Evolutionary conservation across 768 basidiomycete species (phyloP).

Genomic region (Trametes cingulata): DNA sequence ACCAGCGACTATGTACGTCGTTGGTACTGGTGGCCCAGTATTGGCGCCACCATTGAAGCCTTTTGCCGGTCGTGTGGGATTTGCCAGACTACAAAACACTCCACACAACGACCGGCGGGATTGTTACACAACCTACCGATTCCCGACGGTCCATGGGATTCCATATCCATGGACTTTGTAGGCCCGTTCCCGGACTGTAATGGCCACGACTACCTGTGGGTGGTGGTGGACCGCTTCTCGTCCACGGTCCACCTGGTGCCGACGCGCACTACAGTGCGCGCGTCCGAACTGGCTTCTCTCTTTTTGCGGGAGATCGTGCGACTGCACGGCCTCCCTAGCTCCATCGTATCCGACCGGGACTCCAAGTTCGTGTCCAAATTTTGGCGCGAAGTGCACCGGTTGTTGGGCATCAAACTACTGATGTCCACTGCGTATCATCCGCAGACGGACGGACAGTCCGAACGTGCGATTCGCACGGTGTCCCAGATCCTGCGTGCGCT

Average conservation of each 20-base stretch:
- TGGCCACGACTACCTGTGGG: constrained; percentile 30
- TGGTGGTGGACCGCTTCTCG: constrained; percentile 28
- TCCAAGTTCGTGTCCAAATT: constrained; percentile 39
- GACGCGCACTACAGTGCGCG: constrained; percentile 8
- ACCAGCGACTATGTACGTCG: constrained; percentile 34
- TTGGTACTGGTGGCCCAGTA: constrained; percentile 40
- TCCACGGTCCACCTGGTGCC: constrained; percentile 25
- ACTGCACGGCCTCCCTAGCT: constrained; percentile 28
- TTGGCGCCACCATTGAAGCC: constrained; percentile 19
- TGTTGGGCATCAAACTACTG: constrained; percentile 24
- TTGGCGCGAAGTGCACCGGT: constrained; percentile 30
- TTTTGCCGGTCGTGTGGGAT: constrained; percentile 26
- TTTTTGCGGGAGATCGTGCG: constrained; percentile 22
- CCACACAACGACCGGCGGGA: constrained; percentile 26
- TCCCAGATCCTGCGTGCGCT: constrained; percentile 15
- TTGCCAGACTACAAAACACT: constrained; percentile 23
- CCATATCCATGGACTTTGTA: constrained; percentile 44
- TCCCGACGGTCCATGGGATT: constrained; percentile 36
- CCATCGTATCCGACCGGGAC: constrained; percentile 33
- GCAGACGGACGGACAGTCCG: constrained; percentile 32
- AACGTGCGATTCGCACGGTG: constrained; percentile 19
- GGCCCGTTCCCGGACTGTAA: constrained; percentile 35
- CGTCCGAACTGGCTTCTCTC: constrained; percentile 22
- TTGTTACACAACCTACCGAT: constrained; percentile 34
- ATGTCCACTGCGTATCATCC: constrained; percentile 37